phyloP scores from a whole-genome alignment of 495 filamentous ascomycete species.

The Aspergillus cristatus region DNA sequence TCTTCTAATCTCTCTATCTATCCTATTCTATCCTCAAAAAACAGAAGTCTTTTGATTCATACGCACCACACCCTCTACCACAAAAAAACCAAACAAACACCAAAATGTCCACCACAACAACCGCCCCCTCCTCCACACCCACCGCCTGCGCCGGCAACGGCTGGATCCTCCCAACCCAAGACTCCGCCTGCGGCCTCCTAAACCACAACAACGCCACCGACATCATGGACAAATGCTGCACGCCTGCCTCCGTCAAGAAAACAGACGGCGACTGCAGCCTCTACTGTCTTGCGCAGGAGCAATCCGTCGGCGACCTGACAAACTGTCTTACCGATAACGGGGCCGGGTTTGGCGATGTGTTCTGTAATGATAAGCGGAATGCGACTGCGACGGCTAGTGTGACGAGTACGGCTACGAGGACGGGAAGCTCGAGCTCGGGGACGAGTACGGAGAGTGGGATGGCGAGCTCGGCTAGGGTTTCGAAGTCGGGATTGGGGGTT shows the following conservation, averaged over 20 bases:
- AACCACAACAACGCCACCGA: conserved; percentile 26
- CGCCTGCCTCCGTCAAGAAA: conserved; percentile 24
- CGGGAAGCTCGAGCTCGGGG: conserved; percentile 7
- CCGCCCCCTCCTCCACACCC: conserved; percentile 16
- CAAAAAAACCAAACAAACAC: neutral
- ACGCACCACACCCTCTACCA: neutral
- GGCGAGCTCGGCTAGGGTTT: conserved; percentile 14
- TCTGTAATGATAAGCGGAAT: conserved; percentile 27
- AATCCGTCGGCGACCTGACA: conserved; percentile 25
- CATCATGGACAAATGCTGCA: conserved; percentile 38
- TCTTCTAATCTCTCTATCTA: too few species aligned
- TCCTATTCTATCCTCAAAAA: too few species aligned
- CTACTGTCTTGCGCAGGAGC: conserved; percentile 42
- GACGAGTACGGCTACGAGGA: conserved; percentile 14
- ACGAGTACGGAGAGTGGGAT: conserved; percentile 9
- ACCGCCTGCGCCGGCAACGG: conserved; percentile 19
- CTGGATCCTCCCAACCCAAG: conserved; percentile 33
- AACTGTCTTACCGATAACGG: conserved; percentile 28
- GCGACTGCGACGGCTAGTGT: conserved; percentile 33
- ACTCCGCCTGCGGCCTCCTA: conserved; percentile 35
- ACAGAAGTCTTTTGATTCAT: too few species aligned
- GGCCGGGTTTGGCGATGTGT: conserved; percentile 21
- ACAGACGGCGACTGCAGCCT: conserved; percentile 40
- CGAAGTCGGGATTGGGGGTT: conserved; percentile 25
- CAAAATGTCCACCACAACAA: conserved; percentile 13